Evolutionary conservation across 2,329 filamentous ascomycete species (phyloP), one percentile per base, ranked within the genome.

Genomic region (Colletotrichum melonis): DNA sequence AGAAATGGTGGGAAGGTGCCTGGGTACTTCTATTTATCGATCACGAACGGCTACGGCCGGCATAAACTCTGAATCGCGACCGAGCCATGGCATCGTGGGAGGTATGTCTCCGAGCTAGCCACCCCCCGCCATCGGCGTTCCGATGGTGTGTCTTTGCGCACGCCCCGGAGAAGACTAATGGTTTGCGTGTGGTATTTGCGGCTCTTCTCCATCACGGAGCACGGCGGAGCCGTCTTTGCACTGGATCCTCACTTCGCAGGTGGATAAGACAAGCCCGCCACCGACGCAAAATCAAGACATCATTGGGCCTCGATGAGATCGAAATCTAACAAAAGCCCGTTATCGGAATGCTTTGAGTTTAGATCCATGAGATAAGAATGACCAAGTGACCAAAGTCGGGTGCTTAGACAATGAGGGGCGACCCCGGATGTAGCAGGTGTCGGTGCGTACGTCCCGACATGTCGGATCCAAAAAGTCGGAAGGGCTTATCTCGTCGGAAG

Each of bases 361-460:
- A 30, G 67, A 70, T 73, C 54, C 56, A 32, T 70, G 67, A 73
- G 67, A 71, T 73, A 71, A 73, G 16, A 66, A 66, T 73, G 67
- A 70, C 67, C 60, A 22, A 28, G 56, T 66, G 49, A 32, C 30
- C 22, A 56, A 24, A 56, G 46, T 26, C 49, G 67, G 46, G 35
- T 2, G 46, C 52, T 38, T 38, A 19, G 38, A 55, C 54, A 60
- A 4, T 26, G n/a, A 35, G 63, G 70, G 68, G 14, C 46, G 16
- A 24, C 28, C 69, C 68, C 38, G 26, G 57, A 28, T 58, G 32
- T 24, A 46, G 55, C 56, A 42, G 28, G 46, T 14, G 59, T 72
- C 72, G 69, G 68, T 54, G 54, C 26, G 4, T 12, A 5, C 22
- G 46, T 32, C 56, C 71, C 71, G 71, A 71, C 62, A 14, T 71